phyloP scores from a whole-genome alignment of 2,329 filamentous ascomycete genomes.

The Aphanoascus verrucosus region DNA sequence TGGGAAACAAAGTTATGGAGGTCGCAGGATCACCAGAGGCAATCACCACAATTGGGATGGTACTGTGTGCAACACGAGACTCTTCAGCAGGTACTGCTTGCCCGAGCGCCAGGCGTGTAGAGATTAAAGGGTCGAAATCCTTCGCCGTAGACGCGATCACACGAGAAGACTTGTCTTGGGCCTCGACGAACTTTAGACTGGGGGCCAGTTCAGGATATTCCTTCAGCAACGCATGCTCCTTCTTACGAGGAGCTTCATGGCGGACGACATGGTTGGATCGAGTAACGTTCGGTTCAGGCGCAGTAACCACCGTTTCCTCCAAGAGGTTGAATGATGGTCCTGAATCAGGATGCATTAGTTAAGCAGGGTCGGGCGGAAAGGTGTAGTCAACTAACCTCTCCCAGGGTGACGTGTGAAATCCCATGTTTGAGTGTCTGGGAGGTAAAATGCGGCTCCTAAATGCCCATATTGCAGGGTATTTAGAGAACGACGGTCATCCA shows the following conservation, averaged over 20 bases:
- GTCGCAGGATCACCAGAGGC: slow-evolving; percentile 39
- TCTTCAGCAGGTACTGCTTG: slow-evolving; percentile 33
- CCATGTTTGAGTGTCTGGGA: slow-evolving; percentile 40
- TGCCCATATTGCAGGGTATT: slow-evolving; percentile 48
- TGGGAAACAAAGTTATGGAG: slow-evolving; percentile 36
- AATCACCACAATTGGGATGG: slow-evolving; percentile 29
- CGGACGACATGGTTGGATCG: background rate
- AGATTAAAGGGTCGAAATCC: slow-evolving; percentile 28
- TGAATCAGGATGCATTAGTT: background rate
- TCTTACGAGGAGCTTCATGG: background rate
- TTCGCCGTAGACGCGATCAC: slow-evolving; percentile 22
- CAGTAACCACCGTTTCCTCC: background rate
- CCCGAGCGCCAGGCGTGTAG: slow-evolving; percentile 41
- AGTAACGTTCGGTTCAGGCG: background rate
- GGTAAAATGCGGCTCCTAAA: slow-evolving; percentile 43
- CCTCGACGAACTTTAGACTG: slow-evolving; percentile 22
- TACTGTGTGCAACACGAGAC: slow-evolving; percentile 20
- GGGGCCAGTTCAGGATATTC: slow-evolving; percentile 30
- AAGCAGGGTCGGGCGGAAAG: background rate
- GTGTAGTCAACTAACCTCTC: background rate
- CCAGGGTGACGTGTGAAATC: slow-evolving; percentile 31
- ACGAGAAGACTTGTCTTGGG: slow-evolving; percentile 26
- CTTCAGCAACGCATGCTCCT: slow-evolving; percentile 21
- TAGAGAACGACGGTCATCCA: slow-evolving; percentile 44
- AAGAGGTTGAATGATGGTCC: slow-evolving; percentile 1